phyloP scores from a whole-genome alignment of 768 basidiomycete species.

The Paxillus involutus region DNA sequence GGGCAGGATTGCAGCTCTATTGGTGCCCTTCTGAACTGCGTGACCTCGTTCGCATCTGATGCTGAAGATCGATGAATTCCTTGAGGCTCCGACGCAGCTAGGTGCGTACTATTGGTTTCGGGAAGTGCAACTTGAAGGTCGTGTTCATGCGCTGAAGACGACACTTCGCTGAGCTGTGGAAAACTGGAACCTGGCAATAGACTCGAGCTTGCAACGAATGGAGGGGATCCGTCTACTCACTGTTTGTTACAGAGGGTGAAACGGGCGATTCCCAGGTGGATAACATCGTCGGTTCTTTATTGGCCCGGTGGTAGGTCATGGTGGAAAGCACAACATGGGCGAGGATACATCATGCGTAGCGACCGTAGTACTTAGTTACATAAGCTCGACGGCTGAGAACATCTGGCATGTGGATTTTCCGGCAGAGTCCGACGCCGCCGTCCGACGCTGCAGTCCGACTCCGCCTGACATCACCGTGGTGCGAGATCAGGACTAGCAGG shows the following conservation, averaged over 20 bases:
- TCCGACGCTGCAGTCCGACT: no score
- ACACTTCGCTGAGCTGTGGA: not conserved
- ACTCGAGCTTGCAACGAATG: conserved; percentile 3
- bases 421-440: no score
- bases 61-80: not conserved
- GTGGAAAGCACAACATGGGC: no score
- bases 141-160: not conserved
- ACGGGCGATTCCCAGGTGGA: not conserved
- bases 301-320: no score
- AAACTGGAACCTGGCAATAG: not conserved
- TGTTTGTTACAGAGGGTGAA: not conserved
- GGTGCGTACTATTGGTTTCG: not conserved
- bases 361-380: no score
- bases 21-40: not conserved
- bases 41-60: not conserved
- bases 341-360: no score
- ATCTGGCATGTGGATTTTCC: no score
- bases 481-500: no score
- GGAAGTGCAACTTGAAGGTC: not conserved
- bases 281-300: not conserved
- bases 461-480: no score
- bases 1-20: not conserved
- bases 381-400: no score
- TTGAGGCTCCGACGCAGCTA: not conserved
- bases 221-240: conserved; percentile 10